Conservation (phyloP, 148 eudicot genomes). For the Arbutus unedo region DNA sequence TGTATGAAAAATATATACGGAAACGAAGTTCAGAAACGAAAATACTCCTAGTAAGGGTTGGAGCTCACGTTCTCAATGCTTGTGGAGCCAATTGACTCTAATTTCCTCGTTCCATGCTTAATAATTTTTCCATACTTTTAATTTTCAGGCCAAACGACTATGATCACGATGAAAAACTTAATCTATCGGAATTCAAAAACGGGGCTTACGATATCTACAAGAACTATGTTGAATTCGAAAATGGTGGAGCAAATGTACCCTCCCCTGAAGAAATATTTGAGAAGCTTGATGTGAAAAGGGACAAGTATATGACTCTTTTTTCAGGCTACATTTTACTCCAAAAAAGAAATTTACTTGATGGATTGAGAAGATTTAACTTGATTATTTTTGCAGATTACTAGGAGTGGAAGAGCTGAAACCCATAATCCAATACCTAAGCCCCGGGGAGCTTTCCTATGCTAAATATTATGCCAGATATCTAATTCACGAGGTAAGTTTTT, state of each 20-base stretch:
- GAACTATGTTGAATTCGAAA: slow-evolving; percentile 29
- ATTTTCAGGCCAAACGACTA: slow-evolving; percentile 35
- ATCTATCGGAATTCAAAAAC: slow-evolving; percentile 31
- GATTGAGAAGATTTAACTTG: background rate
- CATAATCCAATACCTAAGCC: slow-evolving; percentile 12
- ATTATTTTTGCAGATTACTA: slow-evolving; percentile 15
- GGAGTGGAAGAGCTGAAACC: slow-evolving; percentile 23
- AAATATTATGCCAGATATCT: slow-evolving; percentile 18
- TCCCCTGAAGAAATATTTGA: slow-evolving; percentile 25
- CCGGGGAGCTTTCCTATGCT: slow-evolving; percentile 24
- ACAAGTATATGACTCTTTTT: slow-evolving; percentile 19
- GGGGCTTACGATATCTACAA: slow-evolving; percentile 35
- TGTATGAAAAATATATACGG: no score
- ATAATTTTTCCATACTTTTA: background rate
- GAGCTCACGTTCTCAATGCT: no score
- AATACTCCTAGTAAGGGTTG: no score
- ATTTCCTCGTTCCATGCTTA: background rate
- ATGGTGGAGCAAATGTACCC: slow-evolving; percentile 15
- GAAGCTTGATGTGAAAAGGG: slow-evolving; percentile 35
- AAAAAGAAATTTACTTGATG: background rate
- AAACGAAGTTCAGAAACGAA: no score
- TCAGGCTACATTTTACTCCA: background rate
- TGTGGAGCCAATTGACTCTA: no score
- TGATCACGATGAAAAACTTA: slow-evolving; percentile 33
- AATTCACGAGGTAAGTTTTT: slow-evolving; percentile 15